phyloP scores from a whole-genome alignment of 2,329 filamentous ascomycete genomes.

The Botryotinia narcissicola region DNA sequence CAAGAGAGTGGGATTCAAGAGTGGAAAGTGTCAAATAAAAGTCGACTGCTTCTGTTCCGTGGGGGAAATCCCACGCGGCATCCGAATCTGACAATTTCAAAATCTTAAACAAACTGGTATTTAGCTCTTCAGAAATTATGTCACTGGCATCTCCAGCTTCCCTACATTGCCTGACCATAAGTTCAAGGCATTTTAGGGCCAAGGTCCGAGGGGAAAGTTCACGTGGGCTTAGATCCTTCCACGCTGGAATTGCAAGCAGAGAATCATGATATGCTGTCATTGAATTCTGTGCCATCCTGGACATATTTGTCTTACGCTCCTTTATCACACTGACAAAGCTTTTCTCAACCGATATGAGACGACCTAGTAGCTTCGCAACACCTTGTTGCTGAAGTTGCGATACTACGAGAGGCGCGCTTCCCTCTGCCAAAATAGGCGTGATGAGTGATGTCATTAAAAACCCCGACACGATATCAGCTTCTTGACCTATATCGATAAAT shows the following conservation, averaged over 20 bases:
- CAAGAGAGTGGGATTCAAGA: constrained; percentile 54
- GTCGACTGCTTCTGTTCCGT: constrained; percentile 35
- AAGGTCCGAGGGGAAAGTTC: constrained; percentile 61
- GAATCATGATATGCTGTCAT: constrained; percentile 54
- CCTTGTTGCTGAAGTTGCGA: constrained; percentile 55
- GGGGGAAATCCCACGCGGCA: constrained; percentile 32
- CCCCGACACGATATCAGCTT: constrained; percentile 59
- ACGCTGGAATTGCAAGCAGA: constrained; percentile 55
- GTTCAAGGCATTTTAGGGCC: constrained; percentile 61
- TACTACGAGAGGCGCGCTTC: constrained; percentile 58
- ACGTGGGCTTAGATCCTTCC: constrained; percentile 53
- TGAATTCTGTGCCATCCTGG: constrained; percentile 59
- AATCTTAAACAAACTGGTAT: constrained; percentile 49
- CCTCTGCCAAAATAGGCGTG: constrained; percentile 58
- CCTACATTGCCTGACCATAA: constrained; percentile 52
- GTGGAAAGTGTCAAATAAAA: constrained; percentile 48
- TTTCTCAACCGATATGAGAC: constrained; percentile 51
- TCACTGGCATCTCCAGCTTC: constrained; percentile 48
- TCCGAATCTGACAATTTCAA: constrained; percentile 36
- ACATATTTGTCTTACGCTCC: constrained; percentile 66
- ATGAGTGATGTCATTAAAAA: constrained; percentile 65
- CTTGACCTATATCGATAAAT: constrained; percentile 57
- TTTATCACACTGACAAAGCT: constrained; percentile 61
- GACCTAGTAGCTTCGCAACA: constrained; percentile 53
- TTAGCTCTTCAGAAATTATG: constrained; percentile 50